Conservation (phyloP, 192 early-diverging fungal genomes). For the Mortierella antarctica region DNA sequence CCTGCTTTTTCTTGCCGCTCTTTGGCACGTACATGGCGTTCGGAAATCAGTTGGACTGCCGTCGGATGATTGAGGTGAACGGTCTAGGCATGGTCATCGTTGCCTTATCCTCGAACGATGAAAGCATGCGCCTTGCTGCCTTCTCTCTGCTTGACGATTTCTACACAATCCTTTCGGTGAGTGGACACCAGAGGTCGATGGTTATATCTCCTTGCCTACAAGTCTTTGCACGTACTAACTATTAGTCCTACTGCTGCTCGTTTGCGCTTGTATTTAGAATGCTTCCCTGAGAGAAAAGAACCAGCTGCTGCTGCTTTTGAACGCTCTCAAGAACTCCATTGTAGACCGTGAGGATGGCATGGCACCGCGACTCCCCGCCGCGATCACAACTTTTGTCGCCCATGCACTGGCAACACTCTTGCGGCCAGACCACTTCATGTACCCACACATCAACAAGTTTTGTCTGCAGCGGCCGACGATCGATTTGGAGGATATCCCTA, state of each 20-base stretch:
- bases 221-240: neutral
- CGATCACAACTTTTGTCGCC: conserved; percentile 75
- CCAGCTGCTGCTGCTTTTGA: conserved; percentile 75
- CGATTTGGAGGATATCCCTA: conserved; percentile 85
- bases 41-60: conserved; percentile 65
- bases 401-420: conserved; percentile 69
- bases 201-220: neutral
- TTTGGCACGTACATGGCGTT: conserved; percentile 65
- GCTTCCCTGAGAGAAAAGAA: conserved; percentile 72
- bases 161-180: conserved; percentile 67
- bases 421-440: conserved; percentile 81
- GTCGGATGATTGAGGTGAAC: conserved; percentile 75
- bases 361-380: conserved; percentile 67
- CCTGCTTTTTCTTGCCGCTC: conserved; percentile 77
- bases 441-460: conserved; percentile 79
- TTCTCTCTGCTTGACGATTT: conserved; percentile 77
- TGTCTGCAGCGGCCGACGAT: conserved; percentile 76
- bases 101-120: conserved; percentile 64
- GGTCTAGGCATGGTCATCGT: conserved; percentile 75
- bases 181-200: neutral
- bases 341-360: conserved; percentile 47
- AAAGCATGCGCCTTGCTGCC: conserved; percentile 66
- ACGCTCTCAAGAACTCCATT: conserved; percentile 77
- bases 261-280: conserved; percentile 18
- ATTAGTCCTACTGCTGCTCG: neutral